phyloP scores from a whole-genome alignment of 352 stramenopile species.

The Saprolegnia diclina region DNA sequence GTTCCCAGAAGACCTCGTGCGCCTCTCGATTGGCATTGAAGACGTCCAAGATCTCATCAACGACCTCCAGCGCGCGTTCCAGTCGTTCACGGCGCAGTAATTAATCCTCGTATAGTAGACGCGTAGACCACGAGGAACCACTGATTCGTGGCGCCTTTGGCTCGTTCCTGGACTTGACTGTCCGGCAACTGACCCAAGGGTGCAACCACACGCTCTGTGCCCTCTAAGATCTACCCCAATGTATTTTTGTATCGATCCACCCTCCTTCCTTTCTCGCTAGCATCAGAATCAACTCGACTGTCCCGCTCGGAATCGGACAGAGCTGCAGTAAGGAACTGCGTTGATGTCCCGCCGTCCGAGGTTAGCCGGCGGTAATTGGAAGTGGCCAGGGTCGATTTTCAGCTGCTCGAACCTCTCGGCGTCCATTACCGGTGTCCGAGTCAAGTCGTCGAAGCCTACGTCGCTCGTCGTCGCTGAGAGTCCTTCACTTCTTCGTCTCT shows the following conservation, averaged over 20 bases:
- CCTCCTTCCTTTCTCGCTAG: too few relatives aligned
- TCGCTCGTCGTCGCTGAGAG: too few relatives aligned
- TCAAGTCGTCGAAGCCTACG: too few relatives aligned
- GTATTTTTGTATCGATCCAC: neutral
- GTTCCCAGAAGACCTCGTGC: constrained; percentile 92
- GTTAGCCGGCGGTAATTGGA: too few relatives aligned
- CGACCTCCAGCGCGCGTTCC: constrained; percentile 88
- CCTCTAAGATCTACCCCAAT: neutral
- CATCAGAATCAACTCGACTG: too few relatives aligned
- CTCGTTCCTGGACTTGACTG: constrained; percentile 18
- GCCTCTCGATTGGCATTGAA: constrained; percentile 93
- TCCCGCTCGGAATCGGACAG: too few relatives aligned
- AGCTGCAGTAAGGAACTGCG: too few relatives aligned
- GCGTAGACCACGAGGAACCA: neutral
- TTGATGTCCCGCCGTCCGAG: too few relatives aligned
- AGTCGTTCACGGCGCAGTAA: constrained; percentile 37
- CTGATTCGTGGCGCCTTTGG: neutral
- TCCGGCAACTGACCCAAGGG: constrained; percentile 12
- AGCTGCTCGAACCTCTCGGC: too few relatives aligned
- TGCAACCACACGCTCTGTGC: neutral
- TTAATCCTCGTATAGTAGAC: neutral
- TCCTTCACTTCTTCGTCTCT: too few relatives aligned
- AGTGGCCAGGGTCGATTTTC: too few relatives aligned
- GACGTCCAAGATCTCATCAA: constrained; percentile 91
- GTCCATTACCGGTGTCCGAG: too few relatives aligned